Evolutionary conservation across 495 filamentous ascomycete species (phyloP), one percentile per base, ranked within the genome.

Genomic region (Neurospora terricola): DNA sequence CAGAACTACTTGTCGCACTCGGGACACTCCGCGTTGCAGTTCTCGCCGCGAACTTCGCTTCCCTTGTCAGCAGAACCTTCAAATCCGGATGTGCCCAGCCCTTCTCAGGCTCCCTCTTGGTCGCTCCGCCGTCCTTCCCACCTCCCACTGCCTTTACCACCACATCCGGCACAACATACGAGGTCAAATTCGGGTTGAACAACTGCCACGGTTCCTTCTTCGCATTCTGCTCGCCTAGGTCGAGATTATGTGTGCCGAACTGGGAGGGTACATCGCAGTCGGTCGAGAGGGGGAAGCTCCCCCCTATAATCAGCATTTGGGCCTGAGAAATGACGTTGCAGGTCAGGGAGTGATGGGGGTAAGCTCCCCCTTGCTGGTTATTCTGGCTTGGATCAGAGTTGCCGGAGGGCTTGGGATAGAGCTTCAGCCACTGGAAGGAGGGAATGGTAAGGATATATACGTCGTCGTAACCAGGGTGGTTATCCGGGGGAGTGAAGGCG

Each of bases 281-380:
- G 73, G 89, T 83, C 81, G 48, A 89, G 77, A 70, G 84, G 75
- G 36, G 88, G 86, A 72, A 91, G 83, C 78, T 91, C 0, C 91
- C 91, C n/a, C 92, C 91, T 34, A 93, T 86, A 14, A 92, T 85
- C 9, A 94, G 80, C 84, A 93, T 90, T 77, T 93, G 91, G 30
- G 76, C 74, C 30, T 77, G 71, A 30, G 82, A 78, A 42, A 88
- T 80, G 12, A 88, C 82, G 73, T 88, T 87, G 76, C 85, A 88
- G 18, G 78, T 84, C n/a, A 87, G 78, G 3, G 80, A 80, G 73
- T 86, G 81, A 70, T 88, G 86, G 18, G 82, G 83, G 30, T 76
- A 77, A 21, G 37, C 36, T 21, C 79, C 80, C 8, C 77, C 78
- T 30, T 77, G 75, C 39, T 75, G 54, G 54, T 16, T 62, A 30